Conservation (phyloP, 306 rosid species). For the Ammopiptanthus mongolicus region DNA sequence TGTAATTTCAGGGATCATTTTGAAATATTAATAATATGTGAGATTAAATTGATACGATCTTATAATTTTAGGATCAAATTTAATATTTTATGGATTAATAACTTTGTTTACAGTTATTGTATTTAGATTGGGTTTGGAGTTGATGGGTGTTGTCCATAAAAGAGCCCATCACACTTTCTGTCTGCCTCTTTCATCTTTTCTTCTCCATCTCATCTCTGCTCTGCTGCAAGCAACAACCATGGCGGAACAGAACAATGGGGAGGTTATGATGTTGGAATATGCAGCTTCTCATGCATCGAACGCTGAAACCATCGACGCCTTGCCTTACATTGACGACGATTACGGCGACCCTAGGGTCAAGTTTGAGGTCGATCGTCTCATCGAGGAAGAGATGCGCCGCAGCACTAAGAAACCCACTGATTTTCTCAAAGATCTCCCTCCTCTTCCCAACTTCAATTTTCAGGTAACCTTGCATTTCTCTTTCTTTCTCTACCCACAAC, state of each 20-base stretch:
- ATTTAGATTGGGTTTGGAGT: neutral
- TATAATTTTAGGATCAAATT: too few species aligned
- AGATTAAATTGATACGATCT: too few species aligned
- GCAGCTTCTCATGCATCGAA: constrained; percentile 53
- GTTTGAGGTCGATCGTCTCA: constrained; percentile 76
- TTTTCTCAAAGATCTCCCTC: constrained; percentile 89
- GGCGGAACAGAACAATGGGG: constrained; percentile 44
- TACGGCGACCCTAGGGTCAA: constrained; percentile 67
- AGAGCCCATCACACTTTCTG: neutral
- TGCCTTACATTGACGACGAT: constrained; percentile 94
- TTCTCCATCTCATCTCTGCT: neutral
- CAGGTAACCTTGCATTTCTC: constrained; percentile 29
- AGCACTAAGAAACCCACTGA: constrained; percentile 79
- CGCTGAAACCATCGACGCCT: constrained; percentile 75
- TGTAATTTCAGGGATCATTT: too few species aligned
- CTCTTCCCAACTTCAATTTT: constrained; percentile 66
- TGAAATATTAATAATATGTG: too few species aligned
- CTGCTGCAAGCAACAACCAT: constrained; percentile 9
- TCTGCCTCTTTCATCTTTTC: neutral
- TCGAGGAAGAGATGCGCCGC: constrained; percentile 92
- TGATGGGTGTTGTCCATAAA: neutral
- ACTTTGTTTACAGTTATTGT: too few species aligned
- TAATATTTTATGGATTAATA: too few species aligned
- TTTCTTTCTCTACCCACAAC: neutral
- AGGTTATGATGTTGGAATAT: constrained; percentile 74